phyloP scores from a whole-genome alignment of 1,284 basidiomycete species.

The Ustilago trichophora region DNA sequence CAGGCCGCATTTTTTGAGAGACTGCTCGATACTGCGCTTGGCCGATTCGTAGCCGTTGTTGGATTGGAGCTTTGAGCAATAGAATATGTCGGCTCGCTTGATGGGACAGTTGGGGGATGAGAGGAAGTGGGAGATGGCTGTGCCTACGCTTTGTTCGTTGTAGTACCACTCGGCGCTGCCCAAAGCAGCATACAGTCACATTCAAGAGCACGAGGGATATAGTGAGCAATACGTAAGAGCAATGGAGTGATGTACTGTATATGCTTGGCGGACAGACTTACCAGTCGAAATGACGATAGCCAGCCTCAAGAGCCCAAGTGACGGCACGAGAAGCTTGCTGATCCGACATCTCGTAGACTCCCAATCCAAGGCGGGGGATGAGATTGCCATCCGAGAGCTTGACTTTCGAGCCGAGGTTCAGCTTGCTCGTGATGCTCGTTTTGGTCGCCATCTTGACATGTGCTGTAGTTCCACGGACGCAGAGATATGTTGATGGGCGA shows the following conservation, averaged over 20 bases:
- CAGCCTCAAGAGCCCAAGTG: conserved; percentile 32
- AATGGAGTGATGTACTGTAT: too few species aligned
- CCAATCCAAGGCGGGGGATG: conserved; percentile 22
- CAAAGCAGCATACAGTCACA: too few species aligned
- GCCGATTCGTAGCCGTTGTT: conserved; percentile 40
- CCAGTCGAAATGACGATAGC: conserved; percentile 35
- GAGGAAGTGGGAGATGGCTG: conserved; percentile 14
- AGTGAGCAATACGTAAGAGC: too few species aligned
- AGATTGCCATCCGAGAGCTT: conserved; percentile 20
- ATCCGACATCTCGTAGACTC: conserved; percentile 29
- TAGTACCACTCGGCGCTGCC: conserved; percentile 35
- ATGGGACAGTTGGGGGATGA: conserved; percentile 4
- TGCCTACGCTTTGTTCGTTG: conserved; percentile 21
- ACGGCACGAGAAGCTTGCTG: conserved; percentile 22
- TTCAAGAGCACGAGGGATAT: too few species aligned
- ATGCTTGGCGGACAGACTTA: too few species aligned
- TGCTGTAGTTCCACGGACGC: too few species aligned
- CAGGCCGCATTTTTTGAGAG: conserved; percentile 25
- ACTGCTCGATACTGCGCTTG: conserved; percentile 26
- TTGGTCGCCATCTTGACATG: conserved; percentile 1
- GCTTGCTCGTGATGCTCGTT: neutral
- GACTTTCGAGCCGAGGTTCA: conserved; percentile 13
- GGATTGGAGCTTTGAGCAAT: conserved; percentile 26
- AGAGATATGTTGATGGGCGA: too few species aligned
- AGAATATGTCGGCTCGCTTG: conserved; percentile 19